Conservation (phyloP, 2,329 filamentous ascomycete species). For the Penicillium palitans region DNA sequence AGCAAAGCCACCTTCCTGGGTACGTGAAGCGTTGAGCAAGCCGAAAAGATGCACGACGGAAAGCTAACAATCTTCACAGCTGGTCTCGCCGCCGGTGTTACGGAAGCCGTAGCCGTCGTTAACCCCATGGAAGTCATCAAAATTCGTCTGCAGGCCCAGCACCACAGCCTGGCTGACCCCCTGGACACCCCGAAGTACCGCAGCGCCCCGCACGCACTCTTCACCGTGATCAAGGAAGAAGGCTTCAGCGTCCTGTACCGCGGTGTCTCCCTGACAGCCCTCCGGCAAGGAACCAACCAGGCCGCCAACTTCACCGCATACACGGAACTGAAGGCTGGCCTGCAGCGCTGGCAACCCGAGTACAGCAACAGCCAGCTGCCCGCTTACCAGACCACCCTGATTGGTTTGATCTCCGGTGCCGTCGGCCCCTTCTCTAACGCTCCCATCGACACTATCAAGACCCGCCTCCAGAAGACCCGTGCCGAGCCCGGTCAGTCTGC, state of each 20-base stretch:
- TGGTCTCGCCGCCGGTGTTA: constrained; percentile 88
- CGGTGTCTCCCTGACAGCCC: constrained; percentile 87
- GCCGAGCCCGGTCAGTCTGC: constrained; percentile 80
- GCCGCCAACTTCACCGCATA: constrained; percentile 99
- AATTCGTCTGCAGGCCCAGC: constrained; percentile 95
- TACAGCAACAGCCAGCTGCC: constrained; percentile 68
- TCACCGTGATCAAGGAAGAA: constrained; percentile 91
- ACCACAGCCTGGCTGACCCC: constrained; percentile 96
- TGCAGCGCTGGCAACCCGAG: constrained; percentile 72
- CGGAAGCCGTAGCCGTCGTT: constrained; percentile 93
- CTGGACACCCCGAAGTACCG: constrained; percentile 96
- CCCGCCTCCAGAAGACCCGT: constrained; percentile 84
- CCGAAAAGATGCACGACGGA: neutral
- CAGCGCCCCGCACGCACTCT: constrained; percentile 79
- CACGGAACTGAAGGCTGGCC: constrained; percentile 80
- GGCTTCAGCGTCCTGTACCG: constrained; percentile 85
- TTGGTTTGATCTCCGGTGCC: constrained; percentile 86
- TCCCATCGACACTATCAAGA: constrained; percentile 99
- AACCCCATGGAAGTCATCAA: constrained; percentile 99
- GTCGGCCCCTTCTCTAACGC: constrained; percentile 97
- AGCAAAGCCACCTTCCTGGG: constrained; percentile 71
- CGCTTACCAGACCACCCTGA: constrained; percentile 84
- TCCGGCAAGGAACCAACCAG: constrained; percentile 95
- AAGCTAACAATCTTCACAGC: constrained; percentile 50
- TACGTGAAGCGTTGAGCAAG: constrained; percentile 39